A percentile compares a stretch with the other conserved stretches of the same genome.
Conservation (phyloP, 352 stramenopile species). For the Pythium plurisporium region DNA sequence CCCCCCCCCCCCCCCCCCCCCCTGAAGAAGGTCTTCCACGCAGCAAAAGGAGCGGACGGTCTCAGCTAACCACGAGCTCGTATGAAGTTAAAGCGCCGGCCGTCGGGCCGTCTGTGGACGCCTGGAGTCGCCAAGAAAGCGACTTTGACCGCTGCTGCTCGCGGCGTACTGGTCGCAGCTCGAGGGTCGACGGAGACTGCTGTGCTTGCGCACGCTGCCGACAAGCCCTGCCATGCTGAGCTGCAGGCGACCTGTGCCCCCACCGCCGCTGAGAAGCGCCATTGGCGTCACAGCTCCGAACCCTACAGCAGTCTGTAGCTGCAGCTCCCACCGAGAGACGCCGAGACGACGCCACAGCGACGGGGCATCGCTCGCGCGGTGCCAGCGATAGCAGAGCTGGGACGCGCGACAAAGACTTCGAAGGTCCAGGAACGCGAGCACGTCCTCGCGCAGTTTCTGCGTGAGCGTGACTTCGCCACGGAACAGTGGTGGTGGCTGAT, state of each 20-base stretch:
- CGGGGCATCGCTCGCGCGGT: conserved; percentile 58
- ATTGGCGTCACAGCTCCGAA: conserved; percentile 41
- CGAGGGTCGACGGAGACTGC: conserved; percentile 10
- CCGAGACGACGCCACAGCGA: conserved; percentile 59
- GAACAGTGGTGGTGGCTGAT: neutral
- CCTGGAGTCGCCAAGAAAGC: conserved; percentile 1
- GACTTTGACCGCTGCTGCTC: neutral
- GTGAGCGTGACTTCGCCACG: conserved; percentile 25
- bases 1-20: too few relatives aligned
- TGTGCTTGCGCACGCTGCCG: conserved; percentile 7
- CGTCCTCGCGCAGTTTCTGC: conserved; percentile 44
- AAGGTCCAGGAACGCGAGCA: conserved; percentile 67
- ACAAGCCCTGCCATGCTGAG: conserved; percentile 4
- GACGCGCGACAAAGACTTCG: conserved; percentile 53
- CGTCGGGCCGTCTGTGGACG: conserved; percentile 17
- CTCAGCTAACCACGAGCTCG: neutral
- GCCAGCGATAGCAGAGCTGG: conserved; percentile 68
- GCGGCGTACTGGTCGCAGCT: conserved; percentile 11
- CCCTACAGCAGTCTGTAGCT: conserved; percentile 53
- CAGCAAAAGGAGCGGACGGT: neutral
- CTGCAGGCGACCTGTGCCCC: conserved; percentile 7
- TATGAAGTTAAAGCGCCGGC: neutral
- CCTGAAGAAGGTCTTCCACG: too few relatives aligned
- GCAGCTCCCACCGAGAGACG: conserved; percentile 65
- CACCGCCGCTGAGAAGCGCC: conserved; percentile 14